phyloP scores from a whole-genome alignment of 2,329 filamentous ascomycete species.

The Purpureocillium takamizusanense region DNA sequence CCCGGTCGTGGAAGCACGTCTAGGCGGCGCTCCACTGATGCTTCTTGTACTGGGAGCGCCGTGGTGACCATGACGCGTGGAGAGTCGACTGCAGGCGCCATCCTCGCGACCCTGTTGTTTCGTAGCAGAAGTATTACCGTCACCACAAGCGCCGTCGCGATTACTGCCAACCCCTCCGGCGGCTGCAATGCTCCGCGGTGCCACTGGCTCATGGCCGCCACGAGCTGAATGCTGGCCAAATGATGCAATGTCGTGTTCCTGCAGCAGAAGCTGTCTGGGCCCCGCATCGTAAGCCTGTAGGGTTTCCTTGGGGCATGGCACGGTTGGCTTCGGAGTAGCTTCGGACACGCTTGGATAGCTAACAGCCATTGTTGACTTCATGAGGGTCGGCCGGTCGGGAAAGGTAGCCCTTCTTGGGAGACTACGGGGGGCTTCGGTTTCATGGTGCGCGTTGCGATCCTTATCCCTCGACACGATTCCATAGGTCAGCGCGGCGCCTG shows the following conservation, averaged over 20 bases:
- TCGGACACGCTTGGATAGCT: not conserved
- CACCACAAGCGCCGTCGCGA: too few species aligned
- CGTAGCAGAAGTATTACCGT: too few species aligned
- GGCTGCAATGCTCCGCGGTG: too few species aligned
- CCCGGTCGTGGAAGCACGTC: not conserved
- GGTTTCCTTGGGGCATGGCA: too few species aligned
- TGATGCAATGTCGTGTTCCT: too few species aligned
- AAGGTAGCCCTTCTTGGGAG: slow-evolving; percentile 37
- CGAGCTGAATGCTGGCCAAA: too few species aligned
- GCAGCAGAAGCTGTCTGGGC: too few species aligned
- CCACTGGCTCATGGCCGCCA: too few species aligned
- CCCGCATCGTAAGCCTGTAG: too few species aligned
- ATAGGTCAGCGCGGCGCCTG: slow-evolving; percentile 56
- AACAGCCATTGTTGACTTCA: not conserved
- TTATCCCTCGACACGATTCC: slow-evolving; percentile 49
- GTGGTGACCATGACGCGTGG: too few species aligned
- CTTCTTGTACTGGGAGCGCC: not conserved
- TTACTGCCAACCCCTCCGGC: too few species aligned
- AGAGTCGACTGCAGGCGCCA: not conserved
- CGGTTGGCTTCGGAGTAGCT: too few species aligned
- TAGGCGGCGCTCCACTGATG: not conserved
- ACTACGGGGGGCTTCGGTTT: slow-evolving; percentile 25
- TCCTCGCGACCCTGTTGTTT: not conserved
- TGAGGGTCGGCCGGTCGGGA: slow-evolving; percentile 21
- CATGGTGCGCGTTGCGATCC: slow-evolving; percentile 30